Evolutionary conservation across 2,329 filamentous ascomycete species (phyloP), one percentile per base, ranked within the genome.

Genomic region (Blastomyces percursus): DNA sequence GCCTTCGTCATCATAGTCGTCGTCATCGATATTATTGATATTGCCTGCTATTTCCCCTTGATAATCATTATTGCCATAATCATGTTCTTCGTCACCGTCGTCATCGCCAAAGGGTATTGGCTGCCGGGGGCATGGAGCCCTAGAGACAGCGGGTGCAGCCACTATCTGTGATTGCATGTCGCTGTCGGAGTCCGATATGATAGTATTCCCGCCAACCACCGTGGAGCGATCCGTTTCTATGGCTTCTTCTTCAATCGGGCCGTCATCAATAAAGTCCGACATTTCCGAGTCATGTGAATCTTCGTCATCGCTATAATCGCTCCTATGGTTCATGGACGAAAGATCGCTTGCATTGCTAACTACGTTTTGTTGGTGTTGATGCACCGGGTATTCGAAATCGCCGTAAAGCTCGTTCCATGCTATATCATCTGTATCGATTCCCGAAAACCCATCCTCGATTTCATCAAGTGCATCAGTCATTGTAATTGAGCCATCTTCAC

Each of bases 391-490:
- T 24, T 52, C 7, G 6, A 40, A 40, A 8, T 35, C 54, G 21
- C 16, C 16, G 21, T 58, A 19, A 27, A 58, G 8, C 6, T 42
- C 55, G 40, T 30, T 44, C 55, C 55, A 58, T 3, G 69, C 66
- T 35, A 64, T 50, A 24, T 32, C 52, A 62, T 61, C 60, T 21
- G 73, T 69, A 21, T 69, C 70, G 50, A 70, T 64, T 14, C 71
- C 71, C 42, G 67, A 71, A 62, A 72, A 71, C 1, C 69, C 73
- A 50, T 69, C 72, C 32, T 74, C 72, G 52, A 69, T 61, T 16
- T 67, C 70, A 40, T 70, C 68, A 62, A 64, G 74, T 71, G 66
- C 77, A 71, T 74, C 79, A 65, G 69, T 81, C 77, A 66, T 77
- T 70, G 32, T 24, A 32, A 61, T 51, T 6, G 48, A 51, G 11